These are phyloP conservation scores for Pseudogymnoascus sp. DNA, from an alignment of 2,329 filamentous ascomycete species.

Conservation along the genomic window DNA sequence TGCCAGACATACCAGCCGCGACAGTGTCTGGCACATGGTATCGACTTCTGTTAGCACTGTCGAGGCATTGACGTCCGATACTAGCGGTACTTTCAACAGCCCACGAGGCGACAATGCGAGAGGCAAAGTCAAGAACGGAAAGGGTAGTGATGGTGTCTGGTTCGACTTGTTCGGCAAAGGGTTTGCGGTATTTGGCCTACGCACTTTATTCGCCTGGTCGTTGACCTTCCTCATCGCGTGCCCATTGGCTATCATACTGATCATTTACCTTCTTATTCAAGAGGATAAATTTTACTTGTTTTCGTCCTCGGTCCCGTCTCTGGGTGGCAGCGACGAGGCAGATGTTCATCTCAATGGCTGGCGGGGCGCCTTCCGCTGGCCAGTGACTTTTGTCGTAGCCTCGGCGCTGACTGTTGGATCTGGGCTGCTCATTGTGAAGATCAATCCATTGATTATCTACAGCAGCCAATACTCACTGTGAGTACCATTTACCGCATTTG, in stretches of 20 bases:
- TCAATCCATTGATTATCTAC: slow-evolving; percentile 88
- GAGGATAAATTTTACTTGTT: slow-evolving; percentile 87
- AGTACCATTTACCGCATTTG: slow-evolving; percentile 21
- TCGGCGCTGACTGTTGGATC: slow-evolving; percentile 62
- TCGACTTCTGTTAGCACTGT: slow-evolving; percentile 73
- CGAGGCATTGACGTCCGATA: slow-evolving; percentile 61
- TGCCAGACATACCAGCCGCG: slow-evolving; percentile 63
- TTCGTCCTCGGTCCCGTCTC: slow-evolving; percentile 49
- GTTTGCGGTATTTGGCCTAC: slow-evolving; percentile 72
- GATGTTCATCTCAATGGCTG: slow-evolving; percentile 64
- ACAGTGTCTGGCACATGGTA: slow-evolving; percentile 88
- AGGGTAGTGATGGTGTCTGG: slow-evolving; percentile 70
- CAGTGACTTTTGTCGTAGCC: slow-evolving; percentile 63
- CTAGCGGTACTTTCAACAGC: slow-evolving; percentile 58
- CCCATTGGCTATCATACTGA: slow-evolving; percentile 62
- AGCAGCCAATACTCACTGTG: slow-evolving; percentile 75
- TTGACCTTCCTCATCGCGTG: slow-evolving; percentile 74
- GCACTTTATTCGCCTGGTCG: slow-evolving; percentile 81
- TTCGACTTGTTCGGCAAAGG: slow-evolving; percentile 81
- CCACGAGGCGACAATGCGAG: slow-evolving; percentile 45
- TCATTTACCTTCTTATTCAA: slow-evolving; percentile 61
- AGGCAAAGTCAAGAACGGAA: slow-evolving; percentile 59
- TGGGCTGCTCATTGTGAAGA: slow-evolving; percentile 67
- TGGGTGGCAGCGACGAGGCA: slow-evolving; percentile 52
- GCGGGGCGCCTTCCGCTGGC: slow-evolving; percentile 78